These are phyloP conservation scores for Pseudoneurospora amorphoporcata DNA, from an alignment of 495 filamentous ascomycete species.

Conservation along the genomic window DNA sequence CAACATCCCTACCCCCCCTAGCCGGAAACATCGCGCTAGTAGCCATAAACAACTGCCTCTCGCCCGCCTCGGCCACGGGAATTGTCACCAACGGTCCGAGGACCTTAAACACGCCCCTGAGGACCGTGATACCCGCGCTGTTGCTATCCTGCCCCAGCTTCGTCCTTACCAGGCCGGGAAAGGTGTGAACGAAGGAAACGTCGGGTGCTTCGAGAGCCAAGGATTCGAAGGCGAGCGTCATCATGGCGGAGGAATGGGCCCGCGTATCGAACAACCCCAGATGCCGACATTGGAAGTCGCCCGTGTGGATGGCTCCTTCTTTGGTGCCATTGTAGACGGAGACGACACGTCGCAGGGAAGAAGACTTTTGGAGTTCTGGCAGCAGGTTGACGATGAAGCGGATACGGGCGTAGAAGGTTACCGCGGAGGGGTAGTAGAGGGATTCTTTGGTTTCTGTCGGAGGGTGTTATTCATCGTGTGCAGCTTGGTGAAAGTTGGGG, in stretches of 20 bases:
- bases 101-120: constrained; percentile 2
- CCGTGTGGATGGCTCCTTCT: constrained; percentile 40
- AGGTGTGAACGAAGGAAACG: constrained; percentile 49
- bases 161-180: constrained; percentile 44
- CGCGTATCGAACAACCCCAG: constrained; percentile 11
- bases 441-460: constrained; percentile 46
- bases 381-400: constrained; percentile 56
- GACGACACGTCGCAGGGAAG: constrained; percentile 47
- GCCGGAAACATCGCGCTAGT: constrained; percentile 42
- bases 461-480: not conserved
- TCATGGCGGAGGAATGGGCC: constrained; percentile 39
- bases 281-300: constrained; percentile 34
- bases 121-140: not conserved
- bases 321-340: constrained; percentile 40
- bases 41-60: constrained; percentile 44
- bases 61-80: constrained; percentile 35
- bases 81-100: constrained; percentile 7
- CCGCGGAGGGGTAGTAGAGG: constrained; percentile 40
- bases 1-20: not conserved
- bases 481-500: not conserved
- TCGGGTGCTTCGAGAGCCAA: constrained; percentile 36
- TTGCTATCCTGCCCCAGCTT: constrained; percentile 5
- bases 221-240: constrained; percentile 40
- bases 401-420: constrained; percentile 52
- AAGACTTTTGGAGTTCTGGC: constrained; percentile 40